These are phyloP conservation scores for Oryza punctata DNA, from an alignment of 176 grass and related monocot species.

Conservation along the genomic window DNA sequence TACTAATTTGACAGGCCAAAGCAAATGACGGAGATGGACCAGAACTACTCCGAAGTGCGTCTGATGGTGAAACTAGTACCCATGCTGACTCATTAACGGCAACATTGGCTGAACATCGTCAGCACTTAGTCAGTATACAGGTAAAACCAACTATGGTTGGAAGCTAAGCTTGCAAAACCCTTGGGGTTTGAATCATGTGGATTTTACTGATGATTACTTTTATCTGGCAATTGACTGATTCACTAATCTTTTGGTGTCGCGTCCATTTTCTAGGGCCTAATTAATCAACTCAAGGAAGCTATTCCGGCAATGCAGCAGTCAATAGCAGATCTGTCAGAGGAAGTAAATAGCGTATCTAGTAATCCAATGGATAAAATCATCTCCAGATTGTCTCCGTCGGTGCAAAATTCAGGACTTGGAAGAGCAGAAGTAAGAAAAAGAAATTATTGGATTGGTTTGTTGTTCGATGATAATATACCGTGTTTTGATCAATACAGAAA, in stretches of 20 bases:
- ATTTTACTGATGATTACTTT: constrained; percentile 31
- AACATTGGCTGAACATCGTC: constrained; percentile 91
- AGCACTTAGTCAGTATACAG: constrained; percentile 99
- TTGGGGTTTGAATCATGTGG: neutral
- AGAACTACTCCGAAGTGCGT: constrained; percentile 82
- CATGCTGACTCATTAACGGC: constrained; percentile 91
- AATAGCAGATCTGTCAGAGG: constrained; percentile 85
- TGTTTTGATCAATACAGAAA: constrained; percentile 9
- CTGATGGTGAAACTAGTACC: constrained; percentile 63
- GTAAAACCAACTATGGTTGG: constrained; percentile 51
- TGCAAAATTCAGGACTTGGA: constrained; percentile 50
- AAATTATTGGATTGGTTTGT: constrained; percentile 13
- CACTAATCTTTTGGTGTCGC: constrained; percentile 33
- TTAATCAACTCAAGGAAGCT: constrained; percentile 96
- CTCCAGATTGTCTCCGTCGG: constrained; percentile 43
- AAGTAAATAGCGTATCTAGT: constrained; percentile 67
- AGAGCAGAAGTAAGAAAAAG: constrained; percentile 55
- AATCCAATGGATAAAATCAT: constrained; percentile 59
- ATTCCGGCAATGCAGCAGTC: constrained; percentile 95
- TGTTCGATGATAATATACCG: constrained; percentile 33
- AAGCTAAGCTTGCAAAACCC: neutral
- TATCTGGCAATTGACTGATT: constrained; percentile 31
- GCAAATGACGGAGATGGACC: constrained; percentile 94
- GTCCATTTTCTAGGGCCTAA: constrained; percentile 69
- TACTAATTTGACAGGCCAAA: constrained; percentile 72